Evolutionary conservation across 2,329 filamentous ascomycete genomes (phyloP).

Genomic region (Venturia aucupariae): DNA sequence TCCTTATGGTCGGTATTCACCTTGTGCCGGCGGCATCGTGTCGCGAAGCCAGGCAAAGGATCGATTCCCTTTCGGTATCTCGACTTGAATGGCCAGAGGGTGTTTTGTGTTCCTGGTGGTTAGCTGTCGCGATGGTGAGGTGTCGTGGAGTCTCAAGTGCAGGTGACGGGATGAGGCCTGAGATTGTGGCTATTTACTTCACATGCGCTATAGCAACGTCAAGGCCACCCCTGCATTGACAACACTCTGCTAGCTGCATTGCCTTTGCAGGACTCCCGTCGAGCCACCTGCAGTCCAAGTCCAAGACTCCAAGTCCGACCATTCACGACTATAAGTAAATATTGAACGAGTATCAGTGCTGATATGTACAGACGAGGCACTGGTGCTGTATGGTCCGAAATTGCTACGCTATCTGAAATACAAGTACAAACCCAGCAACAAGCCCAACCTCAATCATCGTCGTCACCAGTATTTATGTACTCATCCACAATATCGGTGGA

Average conservation of each 20-base stretch:
- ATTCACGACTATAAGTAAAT: no score
- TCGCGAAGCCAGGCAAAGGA: not conserved
- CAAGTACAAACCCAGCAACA: no score
- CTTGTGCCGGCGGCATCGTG: not conserved
- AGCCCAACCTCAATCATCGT: slow-evolving; percentile 3
- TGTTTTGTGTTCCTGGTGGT: not conserved
- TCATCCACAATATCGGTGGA: slow-evolving; percentile 13
- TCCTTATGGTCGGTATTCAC: not conserved
- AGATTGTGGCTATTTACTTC: not conserved
- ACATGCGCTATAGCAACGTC: not conserved
- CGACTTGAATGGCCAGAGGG: not conserved
- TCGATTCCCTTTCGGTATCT: not conserved
- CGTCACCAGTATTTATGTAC: slow-evolving; percentile 8
- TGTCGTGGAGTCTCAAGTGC: not conserved
- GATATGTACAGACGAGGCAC: no score
- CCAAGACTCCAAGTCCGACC: no score
- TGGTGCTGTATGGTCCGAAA: not conserved
- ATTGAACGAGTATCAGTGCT: not conserved
- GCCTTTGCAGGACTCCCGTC: not conserved
- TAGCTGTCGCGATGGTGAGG: slow-evolving; percentile 1
- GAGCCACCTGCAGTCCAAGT: no score
- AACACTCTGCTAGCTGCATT: not conserved
- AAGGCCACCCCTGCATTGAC: not conserved
- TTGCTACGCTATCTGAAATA: no score
- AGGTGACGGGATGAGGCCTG: not conserved